These are phyloP conservation scores for Prototheca cutis DNA, from an alignment of 163 green algal genomes.

Conservation along the genomic window DNA sequence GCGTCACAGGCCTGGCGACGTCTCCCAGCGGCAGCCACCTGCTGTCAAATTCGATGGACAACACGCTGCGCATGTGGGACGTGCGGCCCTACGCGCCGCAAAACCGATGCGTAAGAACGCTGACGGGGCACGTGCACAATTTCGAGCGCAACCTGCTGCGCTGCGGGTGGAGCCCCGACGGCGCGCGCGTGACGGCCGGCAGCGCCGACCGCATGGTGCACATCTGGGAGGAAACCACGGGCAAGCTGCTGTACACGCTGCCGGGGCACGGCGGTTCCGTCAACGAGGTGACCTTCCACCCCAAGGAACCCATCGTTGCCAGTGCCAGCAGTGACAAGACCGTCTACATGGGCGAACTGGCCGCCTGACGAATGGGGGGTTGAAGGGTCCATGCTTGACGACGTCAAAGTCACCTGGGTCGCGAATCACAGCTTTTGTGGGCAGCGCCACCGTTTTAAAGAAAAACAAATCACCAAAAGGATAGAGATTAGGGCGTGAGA, in stretches of 20 bases:
- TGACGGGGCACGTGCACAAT: conserved; percentile 71
- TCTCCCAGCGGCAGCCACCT: conserved; percentile 74
- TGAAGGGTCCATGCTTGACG: too few species aligned
- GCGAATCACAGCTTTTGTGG: too few species aligned
- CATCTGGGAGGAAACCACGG: conserved; percentile 54
- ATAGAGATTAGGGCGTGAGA: too few species aligned
- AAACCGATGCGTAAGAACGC: conserved; percentile 58
- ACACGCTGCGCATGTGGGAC: conserved; percentile 89
- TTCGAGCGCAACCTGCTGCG: conserved; percentile 90
- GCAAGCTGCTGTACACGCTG: conserved; percentile 77
- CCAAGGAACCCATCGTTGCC: conserved; percentile 75
- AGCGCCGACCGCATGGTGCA: conserved; percentile 78
- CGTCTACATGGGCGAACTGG: conserved; percentile 83
- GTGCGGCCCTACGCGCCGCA: conserved; percentile 72
- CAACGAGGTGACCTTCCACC: conserved; percentile 77
- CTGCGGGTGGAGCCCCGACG: conserved; percentile 84
- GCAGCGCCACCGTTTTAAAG: too few species aligned
- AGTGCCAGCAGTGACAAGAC: conserved; percentile 70
- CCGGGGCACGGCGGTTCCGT: conserved; percentile 85
- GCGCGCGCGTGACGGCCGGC: conserved; percentile 59
- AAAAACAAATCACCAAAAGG: too few species aligned
- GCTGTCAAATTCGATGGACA: conserved; percentile 89
- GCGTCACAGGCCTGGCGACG: conserved; percentile 47
- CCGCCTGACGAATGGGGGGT: neutral
- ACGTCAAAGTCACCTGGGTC: too few species aligned